Conservation (phyloP, 805 yeast species). For the Peterozyma xylosa region DNA sequence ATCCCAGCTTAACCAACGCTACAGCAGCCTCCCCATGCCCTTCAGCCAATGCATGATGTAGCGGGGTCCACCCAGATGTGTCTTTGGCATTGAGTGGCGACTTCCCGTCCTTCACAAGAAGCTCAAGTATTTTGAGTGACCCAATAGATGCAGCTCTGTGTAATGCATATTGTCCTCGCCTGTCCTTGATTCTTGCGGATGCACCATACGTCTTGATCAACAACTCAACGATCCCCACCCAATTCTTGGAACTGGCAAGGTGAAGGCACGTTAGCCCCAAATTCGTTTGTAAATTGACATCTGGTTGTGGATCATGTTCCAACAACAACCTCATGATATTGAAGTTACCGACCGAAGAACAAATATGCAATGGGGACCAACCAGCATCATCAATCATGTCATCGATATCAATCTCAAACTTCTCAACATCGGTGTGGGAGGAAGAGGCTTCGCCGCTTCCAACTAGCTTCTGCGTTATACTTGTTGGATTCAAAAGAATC, state of each 20-base stretch:
- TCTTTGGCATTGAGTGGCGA: slow-evolving; percentile 69
- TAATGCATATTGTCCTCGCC: slow-evolving; percentile 55
- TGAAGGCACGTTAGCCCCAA: slow-evolving; percentile 72
- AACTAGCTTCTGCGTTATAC: slow-evolving; percentile 11
- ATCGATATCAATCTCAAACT: slow-evolving; percentile 50
- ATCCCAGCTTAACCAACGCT: slow-evolving; percentile 55
- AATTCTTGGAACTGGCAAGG: slow-evolving; percentile 67
- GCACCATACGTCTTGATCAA: slow-evolving; percentile 51
- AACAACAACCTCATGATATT: slow-evolving; percentile 45
- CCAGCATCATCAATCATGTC: slow-evolving; percentile 67
- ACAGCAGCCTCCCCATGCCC: slow-evolving; percentile 78
- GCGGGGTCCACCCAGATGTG: slow-evolving; percentile 70
- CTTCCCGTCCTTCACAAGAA: slow-evolving; percentile 43
- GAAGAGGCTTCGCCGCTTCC: slow-evolving; percentile 1
- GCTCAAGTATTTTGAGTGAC: slow-evolving; percentile 43
- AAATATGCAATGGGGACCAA: slow-evolving; percentile 86
- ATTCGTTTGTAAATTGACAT: slow-evolving; percentile 53
- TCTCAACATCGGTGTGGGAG: slow-evolving; percentile 2
- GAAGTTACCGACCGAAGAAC: slow-evolving; percentile 64
- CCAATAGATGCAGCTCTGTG: slow-evolving; percentile 85
- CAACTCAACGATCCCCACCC: slow-evolving; percentile 41
- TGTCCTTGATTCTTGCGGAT: slow-evolving; percentile 60
- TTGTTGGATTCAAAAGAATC: slow-evolving; percentile 31
- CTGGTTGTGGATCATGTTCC: slow-evolving; percentile 43
- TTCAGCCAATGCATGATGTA: slow-evolving; percentile 88